A percentile compares a stretch with the other conserved stretches of the same genome.
phyloP scores from a whole-genome alignment of 1,139 yeast genomes.

The Casaregolazyma suthepensis region DNA sequence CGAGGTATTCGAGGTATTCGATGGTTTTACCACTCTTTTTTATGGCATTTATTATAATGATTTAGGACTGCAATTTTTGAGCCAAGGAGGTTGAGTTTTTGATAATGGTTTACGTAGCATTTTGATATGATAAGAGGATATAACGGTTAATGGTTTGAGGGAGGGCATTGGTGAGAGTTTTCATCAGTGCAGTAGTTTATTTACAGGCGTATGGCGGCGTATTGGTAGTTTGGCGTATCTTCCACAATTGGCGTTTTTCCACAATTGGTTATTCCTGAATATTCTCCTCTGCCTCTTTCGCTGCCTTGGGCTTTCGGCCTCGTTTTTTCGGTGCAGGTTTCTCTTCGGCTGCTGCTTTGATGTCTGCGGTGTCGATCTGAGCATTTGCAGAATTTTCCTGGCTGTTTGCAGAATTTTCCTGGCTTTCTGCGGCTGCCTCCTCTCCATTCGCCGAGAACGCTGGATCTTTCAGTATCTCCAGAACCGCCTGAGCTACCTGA shows the following conservation, averaged over 20 bases:
- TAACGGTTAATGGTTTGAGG: neutral
- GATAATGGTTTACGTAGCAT: neutral
- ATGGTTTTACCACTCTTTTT: neutral
- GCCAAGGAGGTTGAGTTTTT: neutral
- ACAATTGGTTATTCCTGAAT: no score
- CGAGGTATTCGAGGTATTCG: neutral
- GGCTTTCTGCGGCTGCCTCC: no score
- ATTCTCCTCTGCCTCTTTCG: neutral
- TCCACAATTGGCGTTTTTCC: no score
- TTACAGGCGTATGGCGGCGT: no score
- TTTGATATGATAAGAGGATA: neutral
- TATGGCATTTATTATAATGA: neutral
- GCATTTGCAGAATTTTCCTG: neutral
- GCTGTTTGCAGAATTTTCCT: neutral
- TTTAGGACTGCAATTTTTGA: neutral
- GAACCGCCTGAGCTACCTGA: conserved; percentile 65
- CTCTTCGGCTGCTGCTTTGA: neutral
- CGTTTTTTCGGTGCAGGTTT: neutral
- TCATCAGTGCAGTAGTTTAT: neutral
- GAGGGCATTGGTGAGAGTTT: no score
- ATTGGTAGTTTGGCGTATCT: no score
- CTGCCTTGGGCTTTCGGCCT: neutral
- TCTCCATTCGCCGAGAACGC: conserved; percentile 41
- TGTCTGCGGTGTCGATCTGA: neutral
- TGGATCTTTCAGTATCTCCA: conserved; percentile 62